A percentile compares a stretch with the other conserved stretches of the same genome.
Evolutionary conservation across 768 basidiomycete genomes (phyloP).

Genomic region (Cyathus striatus): DNA sequence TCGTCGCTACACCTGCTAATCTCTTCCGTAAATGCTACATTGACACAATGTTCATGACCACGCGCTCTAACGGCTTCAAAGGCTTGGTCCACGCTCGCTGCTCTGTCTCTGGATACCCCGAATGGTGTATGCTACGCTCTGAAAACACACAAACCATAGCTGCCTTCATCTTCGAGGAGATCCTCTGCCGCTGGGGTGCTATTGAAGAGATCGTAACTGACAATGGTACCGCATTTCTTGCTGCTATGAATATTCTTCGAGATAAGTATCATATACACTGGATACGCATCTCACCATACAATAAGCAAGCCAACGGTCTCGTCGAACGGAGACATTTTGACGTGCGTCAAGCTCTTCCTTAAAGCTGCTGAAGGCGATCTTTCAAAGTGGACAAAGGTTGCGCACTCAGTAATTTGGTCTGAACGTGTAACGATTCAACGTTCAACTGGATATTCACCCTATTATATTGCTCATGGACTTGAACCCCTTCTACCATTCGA

Average conservation of each 20-base stretch:
- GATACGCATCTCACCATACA: conserved; percentile 32
- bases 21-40: conserved; percentile 26
- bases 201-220: conserved; percentile 27
- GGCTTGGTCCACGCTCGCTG: conserved; percentile 22
- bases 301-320: conserved; percentile 24
- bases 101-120: conserved; percentile 11
- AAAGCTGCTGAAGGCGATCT: conserved; percentile 7
- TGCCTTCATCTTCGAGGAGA: conserved; percentile 7
- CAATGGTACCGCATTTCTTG: conserved; percentile 4
- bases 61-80: conserved; percentile 11
- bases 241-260: neutral
- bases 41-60: conserved; percentile 32
- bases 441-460: conserved; percentile 13
- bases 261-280: conserved; percentile 7
- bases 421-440: conserved; percentile 9
- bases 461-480: conserved; percentile 11
- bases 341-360: conserved; percentile 9
- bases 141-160: conserved; percentile 10
- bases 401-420: conserved; percentile 5
- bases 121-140: conserved; percentile 9
- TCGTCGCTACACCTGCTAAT: conserved; percentile 12
- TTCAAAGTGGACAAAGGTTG: conserved; percentile 13
- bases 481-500: conserved; percentile 18
- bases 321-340: conserved; percentile 14
- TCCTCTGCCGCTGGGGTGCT: conserved; percentile 17